Conservation (phyloP, 2,329 filamentous ascomycete genomes). For the Cytospora paraplurivora region DNA sequence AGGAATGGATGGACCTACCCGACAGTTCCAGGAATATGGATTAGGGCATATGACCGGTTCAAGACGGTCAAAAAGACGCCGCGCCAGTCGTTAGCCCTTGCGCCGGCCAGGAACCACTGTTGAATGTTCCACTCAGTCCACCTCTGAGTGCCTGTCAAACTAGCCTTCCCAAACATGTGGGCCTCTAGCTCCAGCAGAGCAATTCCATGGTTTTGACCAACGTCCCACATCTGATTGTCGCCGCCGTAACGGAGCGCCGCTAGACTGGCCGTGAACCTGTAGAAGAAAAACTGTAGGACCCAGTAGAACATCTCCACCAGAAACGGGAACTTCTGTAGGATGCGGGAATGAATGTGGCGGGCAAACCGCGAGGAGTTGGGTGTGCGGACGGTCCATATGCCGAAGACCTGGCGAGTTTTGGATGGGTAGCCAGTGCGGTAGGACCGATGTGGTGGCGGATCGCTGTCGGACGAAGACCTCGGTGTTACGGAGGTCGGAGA, state of each 20-base stretch:
- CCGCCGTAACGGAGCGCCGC: constrained; percentile 55
- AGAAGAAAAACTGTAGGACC: constrained; percentile 66
- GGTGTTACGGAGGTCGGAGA: constrained; percentile 28
- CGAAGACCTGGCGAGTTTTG: constrained; percentile 37
- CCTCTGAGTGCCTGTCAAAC: constrained; percentile 36
- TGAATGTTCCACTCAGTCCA: constrained; percentile 49
- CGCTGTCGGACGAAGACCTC: constrained; percentile 29
- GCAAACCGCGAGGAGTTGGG: constrained; percentile 62
- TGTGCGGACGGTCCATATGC: constrained; percentile 42
- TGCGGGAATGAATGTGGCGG: constrained; percentile 58
- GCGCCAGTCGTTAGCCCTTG: constrained; percentile 40
- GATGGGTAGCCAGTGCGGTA: constrained; percentile 34
- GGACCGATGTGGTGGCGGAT: constrained; percentile 29
- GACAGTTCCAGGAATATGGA: constrained; percentile 54
- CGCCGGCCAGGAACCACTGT: constrained; percentile 46
- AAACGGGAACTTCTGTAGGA: constrained; percentile 67
- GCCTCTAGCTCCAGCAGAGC: constrained; percentile 46
- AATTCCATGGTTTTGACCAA: constrained; percentile 48
- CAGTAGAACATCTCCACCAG: constrained; percentile 76
- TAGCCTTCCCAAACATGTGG: constrained; percentile 33
- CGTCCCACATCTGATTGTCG: constrained; percentile 44
- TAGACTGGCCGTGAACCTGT: constrained; percentile 58
- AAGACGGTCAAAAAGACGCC: constrained; percentile 45
- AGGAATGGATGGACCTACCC: constrained; percentile 36
- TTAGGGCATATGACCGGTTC: constrained; percentile 52